Conservation (phyloP, 176 grass and related monocot species). For the Phyllostachys edulis region DNA sequence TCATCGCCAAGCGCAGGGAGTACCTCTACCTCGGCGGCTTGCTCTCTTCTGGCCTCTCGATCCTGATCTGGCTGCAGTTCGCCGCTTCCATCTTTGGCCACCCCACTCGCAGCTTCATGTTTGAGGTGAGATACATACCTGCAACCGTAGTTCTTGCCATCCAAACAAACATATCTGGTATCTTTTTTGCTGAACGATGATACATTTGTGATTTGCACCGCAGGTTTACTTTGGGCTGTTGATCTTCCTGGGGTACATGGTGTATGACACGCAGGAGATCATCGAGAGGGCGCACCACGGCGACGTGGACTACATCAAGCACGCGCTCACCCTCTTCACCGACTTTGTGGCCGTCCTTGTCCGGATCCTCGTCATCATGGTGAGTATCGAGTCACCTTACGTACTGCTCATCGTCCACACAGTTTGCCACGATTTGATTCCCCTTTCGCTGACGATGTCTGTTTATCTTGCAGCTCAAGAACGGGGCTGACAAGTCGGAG, state of each 20-base stretch:
- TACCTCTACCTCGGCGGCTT: conserved; percentile 88
- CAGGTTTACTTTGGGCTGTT: conserved; percentile 89
- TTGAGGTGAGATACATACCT: conserved; percentile 59
- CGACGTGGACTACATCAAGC: conserved; percentile 92
- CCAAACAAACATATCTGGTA: background rate
- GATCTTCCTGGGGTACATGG: conserved; percentile 83
- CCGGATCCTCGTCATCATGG: conserved; percentile 91
- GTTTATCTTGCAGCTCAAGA: conserved; percentile 63
- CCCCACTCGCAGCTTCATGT: conserved; percentile 55
- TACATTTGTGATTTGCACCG: background rate
- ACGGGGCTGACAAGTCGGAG: conserved; percentile 72
- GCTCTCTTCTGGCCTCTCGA: conserved; percentile 78
- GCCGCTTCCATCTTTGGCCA: conserved; percentile 76
- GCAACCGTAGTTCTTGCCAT: background rate
- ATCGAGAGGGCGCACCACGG: conserved; percentile 80
- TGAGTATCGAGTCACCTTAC: conserved; percentile 7
- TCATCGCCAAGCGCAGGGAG: conserved; percentile 78
- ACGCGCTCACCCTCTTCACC: conserved; percentile 89
- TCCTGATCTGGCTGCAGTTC: conserved; percentile 86
- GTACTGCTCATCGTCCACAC: background rate
- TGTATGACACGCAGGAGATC: conserved; percentile 95
- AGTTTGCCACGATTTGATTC: background rate
- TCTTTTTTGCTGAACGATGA: background rate
- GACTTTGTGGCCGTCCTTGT: conserved; percentile 88
- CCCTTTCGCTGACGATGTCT: background rate